These are phyloP conservation scores for Keqinozyma sinolaborantium DNA, from an alignment of 1,139 yeast species.

Conservation along the genomic window DNA sequence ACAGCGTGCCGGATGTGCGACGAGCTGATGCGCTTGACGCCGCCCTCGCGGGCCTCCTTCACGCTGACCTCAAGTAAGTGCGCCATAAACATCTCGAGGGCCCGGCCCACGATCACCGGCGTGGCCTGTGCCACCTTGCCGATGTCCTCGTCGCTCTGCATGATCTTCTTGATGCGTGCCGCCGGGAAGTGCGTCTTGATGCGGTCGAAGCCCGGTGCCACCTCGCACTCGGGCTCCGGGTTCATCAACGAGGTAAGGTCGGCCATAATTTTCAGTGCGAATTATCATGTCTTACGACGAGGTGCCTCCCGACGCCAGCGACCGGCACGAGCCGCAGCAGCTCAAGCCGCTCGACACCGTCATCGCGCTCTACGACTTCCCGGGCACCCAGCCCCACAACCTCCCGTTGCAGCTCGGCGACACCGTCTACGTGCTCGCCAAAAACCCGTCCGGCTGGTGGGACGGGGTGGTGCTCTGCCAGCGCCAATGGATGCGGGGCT, in stretches of 20 bases:
- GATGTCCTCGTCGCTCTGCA: slow-evolving; percentile 98
- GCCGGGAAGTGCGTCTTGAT: slow-evolving; percentile 96
- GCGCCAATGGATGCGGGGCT: slow-evolving; percentile 56
- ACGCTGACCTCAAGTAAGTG: slow-evolving; percentile 83
- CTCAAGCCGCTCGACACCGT: slow-evolving; percentile 46
- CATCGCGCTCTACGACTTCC: slow-evolving; percentile 49
- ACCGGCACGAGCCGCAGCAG: slow-evolving; percentile 21
- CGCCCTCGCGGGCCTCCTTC: slow-evolving; percentile 70
- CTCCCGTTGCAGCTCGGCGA: slow-evolving; percentile 49
- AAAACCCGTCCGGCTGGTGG: slow-evolving; percentile 70
- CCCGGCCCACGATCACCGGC: slow-evolving; percentile 93
- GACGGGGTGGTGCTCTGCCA: slow-evolving; percentile 53
- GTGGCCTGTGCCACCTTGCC: slow-evolving; percentile 99
- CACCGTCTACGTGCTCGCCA: slow-evolving; percentile 47
- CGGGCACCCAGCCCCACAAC: slow-evolving; percentile 44
- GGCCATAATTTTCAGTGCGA: slow-evolving; percentile 6
- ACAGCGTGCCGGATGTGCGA: slow-evolving; percentile 84
- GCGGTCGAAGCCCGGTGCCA: slow-evolving; percentile 31
- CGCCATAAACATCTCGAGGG: slow-evolving; percentile 88
- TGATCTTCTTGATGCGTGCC: slow-evolving; percentile 90
- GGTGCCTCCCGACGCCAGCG: slow-evolving; percentile 40
- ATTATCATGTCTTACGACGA: slow-evolving; percentile 21
- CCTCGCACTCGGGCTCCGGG: slow-evolving; percentile 11
- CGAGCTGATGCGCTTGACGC: slow-evolving; percentile 79
- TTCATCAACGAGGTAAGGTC: slow-evolving; percentile 14